Evolutionary conservation across 176 grass and related monocot genomes (phyloP).

Genomic region (Elymus sibiricus): DNA sequence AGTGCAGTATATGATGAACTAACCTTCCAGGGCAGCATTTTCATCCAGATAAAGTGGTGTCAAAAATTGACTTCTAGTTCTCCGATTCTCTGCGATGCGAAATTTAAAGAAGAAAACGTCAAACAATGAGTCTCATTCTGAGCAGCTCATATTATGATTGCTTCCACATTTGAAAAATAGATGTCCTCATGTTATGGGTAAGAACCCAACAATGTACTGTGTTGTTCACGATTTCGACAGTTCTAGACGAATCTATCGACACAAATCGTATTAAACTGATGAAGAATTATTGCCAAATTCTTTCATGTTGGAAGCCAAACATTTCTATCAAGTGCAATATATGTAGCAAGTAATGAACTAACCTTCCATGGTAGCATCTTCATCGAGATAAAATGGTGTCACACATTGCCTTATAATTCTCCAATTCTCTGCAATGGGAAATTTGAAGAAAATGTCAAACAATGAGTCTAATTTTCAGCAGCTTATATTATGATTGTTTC

Average conservation of each 20-base stretch:
- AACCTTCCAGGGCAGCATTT: slow-evolving; percentile 31
- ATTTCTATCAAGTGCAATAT: slow-evolving; percentile 7
- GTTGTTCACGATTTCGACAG: neutral
- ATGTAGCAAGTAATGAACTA: neutral
- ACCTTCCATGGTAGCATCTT: slow-evolving; percentile 31
- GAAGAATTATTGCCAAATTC: neutral
- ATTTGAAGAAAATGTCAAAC: neutral
- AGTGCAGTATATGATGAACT: neutral
- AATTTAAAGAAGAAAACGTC: no score
- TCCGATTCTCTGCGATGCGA: no score
- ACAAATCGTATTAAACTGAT: neutral
- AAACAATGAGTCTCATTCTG: no score
- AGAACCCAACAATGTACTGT: neutral
- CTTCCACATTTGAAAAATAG: no score
- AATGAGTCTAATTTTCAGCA: neutral
- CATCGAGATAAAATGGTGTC: slow-evolving; percentile 37
- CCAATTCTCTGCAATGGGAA: neutral
- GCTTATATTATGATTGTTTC: neutral
- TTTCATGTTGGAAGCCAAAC: neutral
- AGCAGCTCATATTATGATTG: no score
- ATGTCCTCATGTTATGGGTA: neutral
- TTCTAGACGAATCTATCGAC: neutral
- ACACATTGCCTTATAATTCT: neutral
- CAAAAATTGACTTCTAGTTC: neutral
- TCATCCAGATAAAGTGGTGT: slow-evolving; percentile 34